Base-by-base conservation (phyloP, 371 early-diverging fungal species). In the Coemansia linderi region DNA sequence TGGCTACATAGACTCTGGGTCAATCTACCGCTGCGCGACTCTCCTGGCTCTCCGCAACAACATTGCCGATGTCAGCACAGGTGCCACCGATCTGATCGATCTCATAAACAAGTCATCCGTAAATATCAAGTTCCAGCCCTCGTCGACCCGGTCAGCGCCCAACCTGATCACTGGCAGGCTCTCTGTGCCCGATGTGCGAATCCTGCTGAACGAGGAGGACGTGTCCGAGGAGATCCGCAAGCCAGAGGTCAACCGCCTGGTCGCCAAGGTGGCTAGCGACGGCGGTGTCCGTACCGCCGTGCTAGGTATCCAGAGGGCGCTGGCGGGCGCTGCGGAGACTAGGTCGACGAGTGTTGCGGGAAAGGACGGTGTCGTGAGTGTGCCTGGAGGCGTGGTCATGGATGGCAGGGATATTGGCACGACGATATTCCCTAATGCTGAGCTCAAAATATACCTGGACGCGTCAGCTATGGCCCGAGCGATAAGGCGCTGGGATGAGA, bases 341-440 rank as follows among this genome's bases (percentile, higher is more conserved):
- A 68, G 66, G 29, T 43, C 63, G 6, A 63, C 56, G 29, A 0
- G 73, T 82, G 70, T 79, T 77, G 2, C 33, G 44, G 54, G 27
- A 13, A 29, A 50, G 12, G 59, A 38, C 1, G 50, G 48, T 9
- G 41, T n/a, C 17, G 15, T 31, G 13, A 43, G 59, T 10, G 24
- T 48, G 72, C 66, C 84, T 3, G 69, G 72, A 4, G 94, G 95
- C 24, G 80, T 95, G 19, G 92, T 97, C 8, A 93, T 96, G 90
- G 98, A 97, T 79, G 98, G 98, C 8, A 82, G 98, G 6, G 98
- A 97, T 82, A 94, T 96, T 59, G 96, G 96, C 17, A 92, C 95
- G 0, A 88, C 87, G 0, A 89, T 97, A 3, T 82, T 97, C 40
- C 96, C 97, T 0, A 81, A 92, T 69, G 98, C 98, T 0, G 89